Evolutionary conservation across 2,329 filamentous ascomycete species (phyloP).

Genomic region (Penicillium palitans): DNA sequence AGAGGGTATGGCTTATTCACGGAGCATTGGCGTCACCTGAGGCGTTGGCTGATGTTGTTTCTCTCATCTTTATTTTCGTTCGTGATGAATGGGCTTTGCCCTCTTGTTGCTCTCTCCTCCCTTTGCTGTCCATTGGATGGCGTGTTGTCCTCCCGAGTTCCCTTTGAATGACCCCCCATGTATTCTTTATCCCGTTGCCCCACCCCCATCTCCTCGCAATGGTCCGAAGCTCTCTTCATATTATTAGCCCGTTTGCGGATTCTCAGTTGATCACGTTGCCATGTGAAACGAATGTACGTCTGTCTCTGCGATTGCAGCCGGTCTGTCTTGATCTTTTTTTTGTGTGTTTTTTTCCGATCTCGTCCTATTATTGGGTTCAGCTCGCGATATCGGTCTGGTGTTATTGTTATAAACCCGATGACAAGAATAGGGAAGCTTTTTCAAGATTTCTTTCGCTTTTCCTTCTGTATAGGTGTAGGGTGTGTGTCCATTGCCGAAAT

Average conservation of each 20-base stretch:
- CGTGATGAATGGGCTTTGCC: not conserved
- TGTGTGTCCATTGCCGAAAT: not conserved
- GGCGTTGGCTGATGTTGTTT: not conserved
- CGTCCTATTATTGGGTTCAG: not conserved
- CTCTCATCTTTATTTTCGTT: not conserved
- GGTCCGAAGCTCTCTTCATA: slow-evolving; percentile 1
- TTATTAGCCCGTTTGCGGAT: slow-evolving; percentile 5
- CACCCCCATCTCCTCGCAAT: not conserved
- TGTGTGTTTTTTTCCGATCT: not conserved
- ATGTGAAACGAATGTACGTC: slow-evolving; percentile 28
- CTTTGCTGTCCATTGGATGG: not conserved
- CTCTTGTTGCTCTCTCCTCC: not conserved
- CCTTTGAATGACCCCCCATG: slow-evolving; percentile 5
- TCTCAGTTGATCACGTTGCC: slow-evolving; percentile 20
- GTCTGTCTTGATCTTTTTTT: slow-evolving; percentile 10
- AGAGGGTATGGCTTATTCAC: not conserved
- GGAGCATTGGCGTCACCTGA: not conserved
- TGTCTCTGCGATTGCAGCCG: slow-evolving; percentile 17
- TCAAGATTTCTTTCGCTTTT: not conserved
- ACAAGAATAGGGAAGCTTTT: not conserved
- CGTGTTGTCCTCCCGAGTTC: not conserved
- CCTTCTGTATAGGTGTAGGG: not conserved
- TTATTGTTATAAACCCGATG: not conserved
- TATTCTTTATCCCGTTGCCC: slow-evolving; percentile 4
- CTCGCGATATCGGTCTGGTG: slow-evolving; percentile 2